These are phyloP conservation scores for Yarrowia hollandica DNA, from an alignment of 805 yeast genomes.

Conservation along the genomic window DNA sequence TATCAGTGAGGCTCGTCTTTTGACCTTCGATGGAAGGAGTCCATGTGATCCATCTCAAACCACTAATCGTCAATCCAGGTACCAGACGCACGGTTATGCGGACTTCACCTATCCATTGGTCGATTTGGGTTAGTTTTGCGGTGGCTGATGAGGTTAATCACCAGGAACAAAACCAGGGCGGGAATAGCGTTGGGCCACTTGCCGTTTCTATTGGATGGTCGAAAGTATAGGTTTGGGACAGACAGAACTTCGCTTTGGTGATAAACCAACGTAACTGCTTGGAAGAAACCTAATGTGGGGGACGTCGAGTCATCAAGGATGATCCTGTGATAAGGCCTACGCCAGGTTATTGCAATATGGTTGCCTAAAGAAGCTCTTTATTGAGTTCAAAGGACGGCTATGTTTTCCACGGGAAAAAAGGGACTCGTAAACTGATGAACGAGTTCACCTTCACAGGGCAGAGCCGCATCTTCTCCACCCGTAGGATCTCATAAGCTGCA, in stretches of 20 bases:
- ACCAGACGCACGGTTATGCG: slow-evolving; percentile 23
- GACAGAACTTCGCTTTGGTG: not conserved
- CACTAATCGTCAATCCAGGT: not conserved
- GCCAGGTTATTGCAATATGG: not conserved
- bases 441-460: no score
- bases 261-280: not conserved
- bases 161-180: slow-evolving; percentile 4
- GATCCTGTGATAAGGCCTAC: slow-evolving; percentile 11
- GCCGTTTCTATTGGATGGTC: not conserved
- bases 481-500: not conserved
- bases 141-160: not conserved
- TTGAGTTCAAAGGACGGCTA: not conserved
- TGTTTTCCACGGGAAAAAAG: not conserved
- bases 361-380: not conserved
- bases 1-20: no score
- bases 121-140: not conserved
- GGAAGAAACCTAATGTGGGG: not conserved
- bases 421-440: no score
- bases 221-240: not conserved
- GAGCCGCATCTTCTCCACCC: slow-evolving; percentile 8
- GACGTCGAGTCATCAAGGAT: not conserved
- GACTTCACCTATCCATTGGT: not conserved
- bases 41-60: slow-evolving; percentile 6
- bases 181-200: not conserved
- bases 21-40: no score